Base-by-base conservation (phyloP, 208 protist genomes). In the Crithidia sp. region DNA sequence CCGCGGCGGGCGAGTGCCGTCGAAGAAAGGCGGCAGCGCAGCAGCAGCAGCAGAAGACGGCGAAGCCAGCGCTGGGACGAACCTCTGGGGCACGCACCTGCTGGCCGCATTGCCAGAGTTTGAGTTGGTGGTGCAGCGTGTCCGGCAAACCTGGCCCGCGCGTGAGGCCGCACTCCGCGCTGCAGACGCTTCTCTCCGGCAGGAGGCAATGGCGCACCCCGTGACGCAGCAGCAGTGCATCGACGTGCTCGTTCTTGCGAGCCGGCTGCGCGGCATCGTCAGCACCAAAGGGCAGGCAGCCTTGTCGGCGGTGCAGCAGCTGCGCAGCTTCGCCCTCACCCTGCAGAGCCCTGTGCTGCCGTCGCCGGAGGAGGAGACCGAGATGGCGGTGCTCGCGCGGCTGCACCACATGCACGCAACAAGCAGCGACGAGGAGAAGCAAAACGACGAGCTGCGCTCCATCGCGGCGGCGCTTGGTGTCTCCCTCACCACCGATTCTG, bases 41-140 rank as follows among this genome's bases (percentile, higher is more conserved):
- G 28, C 28, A 49, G 56, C 62, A 43, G 40, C 44, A 10, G 36
- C 17, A 59, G 28, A 43, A 36, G 1, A 13, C 2, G 16, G 50
- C 36, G 43, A 44, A 39, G 10, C 1, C 28, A 28, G 28, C 28
- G 12, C 3, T 7, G 69, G n/a, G 36, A 65, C 55, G 2, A 89
- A 92, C 41, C 60, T 92, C 12, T 93, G 91, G 89, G 64, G 68
- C 12, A 74, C 81, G 6, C 83, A 93, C 63, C 64, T 91, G 63
- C 76, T 80, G 39, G 62, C 79, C 41, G 67, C 86, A 58, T 59
- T 94, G n/a, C 10, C 44, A 12, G 70, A 64, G 41, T 93, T 93
- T 69, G 71, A 85, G 61, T 36, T n/a, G 14, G 77, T 92, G 8
- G 77, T 89, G 28, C 61, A 68, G 36, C 50, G 61, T 0, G 89